Base-by-base conservation (phyloP, 148 eudicot genomes). In the Pharnaceum exiguum region DNA sequence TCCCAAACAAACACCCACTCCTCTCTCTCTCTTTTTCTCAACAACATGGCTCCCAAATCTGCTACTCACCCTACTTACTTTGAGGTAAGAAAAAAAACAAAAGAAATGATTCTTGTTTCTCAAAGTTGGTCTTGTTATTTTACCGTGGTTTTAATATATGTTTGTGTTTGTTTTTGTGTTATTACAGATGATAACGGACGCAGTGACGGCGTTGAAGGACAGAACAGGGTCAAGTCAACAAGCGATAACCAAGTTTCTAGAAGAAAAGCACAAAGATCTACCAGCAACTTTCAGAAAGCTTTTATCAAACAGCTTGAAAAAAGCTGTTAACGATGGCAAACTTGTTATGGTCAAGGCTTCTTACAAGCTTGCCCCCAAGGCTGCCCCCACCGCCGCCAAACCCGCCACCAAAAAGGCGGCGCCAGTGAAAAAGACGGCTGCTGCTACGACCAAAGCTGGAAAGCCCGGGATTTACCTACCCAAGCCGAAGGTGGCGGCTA, bases 101-200 rank as follows among this genome's bases (percentile, higher is more conserved):
- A 12, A 1, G 0, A 5, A 0, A 17, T 23, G 32, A 48, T 13
- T 26, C 27, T 27, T 25, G n/a, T n/a, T n/a, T n/a, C n/a, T n/a
- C n/a, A n/a, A n/a, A n/a, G n/a, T n/a, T n/a, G 42, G 11, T 19
- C 2, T 55, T 16, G 21, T 26, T 15, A 40, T 57, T 5, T 28
- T n/a, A n/a, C n/a, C n/a, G 28, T 15, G 7, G 25, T 66, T 43
- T 21, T 1, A 9, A 35, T 47, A 0, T 10, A 1, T 22, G 17
- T 30, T 3, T 49, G 17, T 35, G 12, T 10, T 5, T 32, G 17
- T 18, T n/a, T 46, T 32, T 15, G 11, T 28, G 19, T 26, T 7
- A 37, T 25, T 55, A 44, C 46, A 74, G 78, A 74, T 74, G 78
- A 65, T 74, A 7, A 59, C 55, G 39, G 78, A 74, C 28, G 78